Percentiles rank a stretch among this genome's conserved stretches.
Evolutionary conservation across 495 filamentous ascomycete genomes (phyloP).

Genomic region (Talaromyces nanjingensis): DNA sequence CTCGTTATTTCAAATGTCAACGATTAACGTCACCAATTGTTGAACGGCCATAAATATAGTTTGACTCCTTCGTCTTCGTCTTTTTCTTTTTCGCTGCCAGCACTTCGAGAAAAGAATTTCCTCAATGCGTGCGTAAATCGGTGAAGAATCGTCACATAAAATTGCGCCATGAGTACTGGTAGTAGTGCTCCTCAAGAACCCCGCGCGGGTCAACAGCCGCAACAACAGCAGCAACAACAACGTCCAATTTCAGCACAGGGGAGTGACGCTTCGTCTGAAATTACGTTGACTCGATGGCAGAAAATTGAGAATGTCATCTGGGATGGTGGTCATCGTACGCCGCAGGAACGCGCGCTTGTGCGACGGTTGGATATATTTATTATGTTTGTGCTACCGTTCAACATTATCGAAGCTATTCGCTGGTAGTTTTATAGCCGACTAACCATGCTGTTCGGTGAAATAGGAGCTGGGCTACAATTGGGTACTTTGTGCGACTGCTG

Average conservation of each 20-base stretch:
- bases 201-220: background rate
- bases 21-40: background rate
- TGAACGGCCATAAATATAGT: background rate
- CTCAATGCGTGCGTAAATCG: background rate
- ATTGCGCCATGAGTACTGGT: slow-evolving; percentile 2
- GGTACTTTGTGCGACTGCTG: slow-evolving; percentile 10
- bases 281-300: slow-evolving; percentile 9
- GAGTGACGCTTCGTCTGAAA: background rate
- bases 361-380: slow-evolving; percentile 9
- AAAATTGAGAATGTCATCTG: slow-evolving; percentile 9
- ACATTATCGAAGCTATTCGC: too few relatives aligned
- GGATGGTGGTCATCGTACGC: slow-evolving; percentile 9
- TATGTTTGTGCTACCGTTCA: background rate
- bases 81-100: background rate
- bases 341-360: slow-evolving; percentile 6
- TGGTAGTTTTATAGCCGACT: background rate
- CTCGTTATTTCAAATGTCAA: background rate
- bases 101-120: background rate
- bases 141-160: background rate
- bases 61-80: background rate
- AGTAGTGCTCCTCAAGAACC: background rate
- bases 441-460: background rate
- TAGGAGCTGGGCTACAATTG: slow-evolving; percentile 10
- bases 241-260: background rate
- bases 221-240: background rate